Evolutionary conservation across 495 filamentous ascomycete genomes (phyloP).

Genomic region (Aspergillus sclerotioniger): DNA sequence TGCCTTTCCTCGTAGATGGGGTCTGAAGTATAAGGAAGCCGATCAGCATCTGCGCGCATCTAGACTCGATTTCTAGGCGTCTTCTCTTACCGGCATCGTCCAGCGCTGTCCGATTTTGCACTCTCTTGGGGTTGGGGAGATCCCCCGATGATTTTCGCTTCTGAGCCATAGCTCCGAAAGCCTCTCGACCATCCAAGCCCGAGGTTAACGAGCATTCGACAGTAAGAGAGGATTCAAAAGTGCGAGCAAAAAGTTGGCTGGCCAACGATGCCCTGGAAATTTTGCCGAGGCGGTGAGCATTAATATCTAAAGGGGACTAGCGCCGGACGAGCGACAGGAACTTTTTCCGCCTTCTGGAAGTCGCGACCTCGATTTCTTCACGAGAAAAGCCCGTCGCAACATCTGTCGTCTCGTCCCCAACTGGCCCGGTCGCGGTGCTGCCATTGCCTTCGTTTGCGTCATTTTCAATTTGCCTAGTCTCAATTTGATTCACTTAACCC

Average conservation of each 20-base stretch:
- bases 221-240: conserved; percentile 3
- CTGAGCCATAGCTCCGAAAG: conserved; percentile 18
- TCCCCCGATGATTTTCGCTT: conserved; percentile 35
- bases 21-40: conserved; percentile 21
- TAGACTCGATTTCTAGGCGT: conserved; percentile 5
- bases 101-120: conserved; percentile 24
- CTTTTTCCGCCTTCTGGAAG: conserved; percentile 40
- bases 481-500: conserved; percentile 9
- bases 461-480: background rate
- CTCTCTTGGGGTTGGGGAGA: conserved; percentile 26
- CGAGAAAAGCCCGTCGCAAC: conserved; percentile 16
- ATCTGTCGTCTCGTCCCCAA: conserved; percentile 15
- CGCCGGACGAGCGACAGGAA: conserved; percentile 23
- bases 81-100: conserved; percentile 31
- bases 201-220: conserved; percentile 4
- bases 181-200: background rate
- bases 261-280: conserved; percentile 16
- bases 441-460: conserved; percentile 23
- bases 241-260: background rate
- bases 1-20: conserved; percentile 43
- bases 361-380: conserved; percentile 26
- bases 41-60: conserved; percentile 4
- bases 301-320: conserved; percentile 30
- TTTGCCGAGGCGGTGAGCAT: conserved; percentile 41
- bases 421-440: conserved; percentile 13